A percentile compares a stretch with the other conserved stretches of the same genome.
Conservation (phyloP, 345 rosid species). For the Eucalyptus cloeziana region DNA sequence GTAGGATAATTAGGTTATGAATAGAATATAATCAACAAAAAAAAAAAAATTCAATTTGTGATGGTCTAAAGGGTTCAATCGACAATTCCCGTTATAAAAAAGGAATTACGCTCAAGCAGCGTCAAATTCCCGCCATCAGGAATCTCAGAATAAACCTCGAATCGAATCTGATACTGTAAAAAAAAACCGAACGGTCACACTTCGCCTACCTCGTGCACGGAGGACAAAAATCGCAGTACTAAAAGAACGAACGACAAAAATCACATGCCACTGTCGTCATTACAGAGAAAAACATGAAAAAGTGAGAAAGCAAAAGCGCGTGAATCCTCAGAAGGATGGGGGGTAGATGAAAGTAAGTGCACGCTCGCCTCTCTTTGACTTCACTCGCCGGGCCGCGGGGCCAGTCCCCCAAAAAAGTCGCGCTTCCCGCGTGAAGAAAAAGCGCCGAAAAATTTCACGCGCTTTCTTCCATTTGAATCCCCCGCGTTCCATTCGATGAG, state of each 20-base stretch:
- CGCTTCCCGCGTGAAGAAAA: background rate
- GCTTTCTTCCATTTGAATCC: background rate
- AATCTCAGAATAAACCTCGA: background rate
- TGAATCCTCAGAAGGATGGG: background rate
- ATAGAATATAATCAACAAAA: no score
- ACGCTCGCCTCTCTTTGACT: background rate
- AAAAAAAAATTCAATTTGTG: no score
- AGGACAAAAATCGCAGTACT: background rate
- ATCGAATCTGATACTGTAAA: background rate
- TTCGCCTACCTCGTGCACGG: background rate
- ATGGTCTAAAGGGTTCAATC: rapidly evolving
- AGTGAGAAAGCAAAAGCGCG: background rate
- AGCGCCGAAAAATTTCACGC: background rate
- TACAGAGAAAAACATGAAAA: no score
- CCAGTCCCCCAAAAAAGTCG: background rate
- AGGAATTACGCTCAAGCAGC: background rate
- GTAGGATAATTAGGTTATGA: no score
- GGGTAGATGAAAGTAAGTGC: no score
- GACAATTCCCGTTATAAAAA: rapidly evolving
- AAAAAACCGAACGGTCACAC: background rate
- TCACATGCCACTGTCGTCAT: background rate
- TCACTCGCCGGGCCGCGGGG: background rate
- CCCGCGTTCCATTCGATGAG: no score
- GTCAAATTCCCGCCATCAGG: background rate
- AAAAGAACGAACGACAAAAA: background rate